Percentiles rank a stretch among this genome's conserved stretches.
Conservation (phyloP, 2,329 filamentous ascomycete species). For the Shiraia sp. region DNA sequence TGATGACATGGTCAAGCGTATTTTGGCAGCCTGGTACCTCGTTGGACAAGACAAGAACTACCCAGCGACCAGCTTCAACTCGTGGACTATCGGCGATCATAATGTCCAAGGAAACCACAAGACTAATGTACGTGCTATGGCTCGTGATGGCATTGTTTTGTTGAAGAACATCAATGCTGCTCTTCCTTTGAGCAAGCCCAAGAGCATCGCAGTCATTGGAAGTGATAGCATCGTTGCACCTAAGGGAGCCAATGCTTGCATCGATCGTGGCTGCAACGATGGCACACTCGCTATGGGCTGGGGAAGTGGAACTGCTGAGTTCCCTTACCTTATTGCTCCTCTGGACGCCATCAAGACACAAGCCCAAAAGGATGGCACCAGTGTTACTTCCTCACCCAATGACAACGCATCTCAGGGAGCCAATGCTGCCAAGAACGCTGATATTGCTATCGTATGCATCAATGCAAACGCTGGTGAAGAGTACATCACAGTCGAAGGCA, state of each 20-base stretch:
- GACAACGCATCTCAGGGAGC: conserved; percentile 44
- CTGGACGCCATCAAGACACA: conserved; percentile 48
- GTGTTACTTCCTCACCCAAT: conserved; percentile 44
- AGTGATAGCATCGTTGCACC: conserved; percentile 79
- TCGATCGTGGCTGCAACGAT: conserved; percentile 65
- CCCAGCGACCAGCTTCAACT: conserved; percentile 50
- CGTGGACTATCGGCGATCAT: conserved; percentile 47
- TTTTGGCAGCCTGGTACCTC: conserved; percentile 56
- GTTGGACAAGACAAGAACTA: conserved; percentile 52
- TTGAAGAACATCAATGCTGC: conserved; percentile 68
- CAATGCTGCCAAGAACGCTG: conserved; percentile 42
- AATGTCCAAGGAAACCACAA: conserved; percentile 48
- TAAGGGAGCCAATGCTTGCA: conserved; percentile 77
- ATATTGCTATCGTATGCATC: conserved; percentile 53
- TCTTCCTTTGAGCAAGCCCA: conserved; percentile 70
- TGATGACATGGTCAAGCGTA: conserved; percentile 50
- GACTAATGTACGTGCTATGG: conserved; percentile 46
- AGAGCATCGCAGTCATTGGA: conserved; percentile 69
- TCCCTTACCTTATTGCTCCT: conserved; percentile 51
- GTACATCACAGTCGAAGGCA: conserved; percentile 52
- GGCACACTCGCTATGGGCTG: conserved; percentile 71
- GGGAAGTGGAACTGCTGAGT: conserved; percentile 61
- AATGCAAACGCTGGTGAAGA: conserved; percentile 55
- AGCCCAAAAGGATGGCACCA: conserved; percentile 43
- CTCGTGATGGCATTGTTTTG: conserved; percentile 54